Percentiles rank a stretch among this genome's conserved stretches.
Evolutionary conservation across 495 filamentous ascomycete genomes (phyloP).

Genomic region (Platismatia glauca): DNA sequence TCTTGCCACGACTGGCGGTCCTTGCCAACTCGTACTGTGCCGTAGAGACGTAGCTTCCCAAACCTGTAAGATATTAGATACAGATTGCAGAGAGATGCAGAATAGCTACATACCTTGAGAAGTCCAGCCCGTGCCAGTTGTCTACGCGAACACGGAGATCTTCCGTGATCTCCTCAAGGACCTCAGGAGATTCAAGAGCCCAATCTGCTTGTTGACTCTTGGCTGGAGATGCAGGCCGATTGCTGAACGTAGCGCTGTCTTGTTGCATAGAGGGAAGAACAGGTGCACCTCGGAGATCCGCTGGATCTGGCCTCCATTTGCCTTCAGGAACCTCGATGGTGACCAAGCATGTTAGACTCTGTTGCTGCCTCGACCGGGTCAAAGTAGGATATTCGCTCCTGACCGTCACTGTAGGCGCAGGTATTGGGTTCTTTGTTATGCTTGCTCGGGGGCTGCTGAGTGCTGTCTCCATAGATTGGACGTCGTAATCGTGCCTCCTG

Average conservation of each 20-base stretch:
- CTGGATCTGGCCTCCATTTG: conserved; percentile 80
- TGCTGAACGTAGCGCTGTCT: conserved; percentile 37
- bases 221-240: conserved; percentile 24
- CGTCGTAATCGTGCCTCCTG: conserved; percentile 85
- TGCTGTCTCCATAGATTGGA: conserved; percentile 90
- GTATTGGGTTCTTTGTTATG: conserved; percentile 79
- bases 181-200: conserved; percentile 50
- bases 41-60: conserved; percentile 86
- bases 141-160: conserved; percentile 78
- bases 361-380: conserved; percentile 84
- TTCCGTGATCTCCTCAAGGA: conserved; percentile 77
- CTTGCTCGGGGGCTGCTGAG: conserved; percentile 61
- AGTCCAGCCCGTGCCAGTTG: conserved; percentile 99
- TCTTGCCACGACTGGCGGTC: conserved; percentile 98
- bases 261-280: conserved; percentile 35
- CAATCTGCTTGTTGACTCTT: conserved; percentile 23
- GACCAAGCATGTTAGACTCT: conserved; percentile 87
- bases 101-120: conserved; percentile 53
- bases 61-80: conserved; percentile 48
- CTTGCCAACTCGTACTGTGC: conserved; percentile 88
- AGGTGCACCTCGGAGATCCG: conserved; percentile 67
- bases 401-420: conserved; percentile 80
- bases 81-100: not conserved
- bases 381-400: conserved; percentile 96
- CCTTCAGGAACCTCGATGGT: conserved; percentile 91